Base-by-base conservation (phyloP, 176 grass and related monocot genomes). In the Eragrostis curvula region DNA sequence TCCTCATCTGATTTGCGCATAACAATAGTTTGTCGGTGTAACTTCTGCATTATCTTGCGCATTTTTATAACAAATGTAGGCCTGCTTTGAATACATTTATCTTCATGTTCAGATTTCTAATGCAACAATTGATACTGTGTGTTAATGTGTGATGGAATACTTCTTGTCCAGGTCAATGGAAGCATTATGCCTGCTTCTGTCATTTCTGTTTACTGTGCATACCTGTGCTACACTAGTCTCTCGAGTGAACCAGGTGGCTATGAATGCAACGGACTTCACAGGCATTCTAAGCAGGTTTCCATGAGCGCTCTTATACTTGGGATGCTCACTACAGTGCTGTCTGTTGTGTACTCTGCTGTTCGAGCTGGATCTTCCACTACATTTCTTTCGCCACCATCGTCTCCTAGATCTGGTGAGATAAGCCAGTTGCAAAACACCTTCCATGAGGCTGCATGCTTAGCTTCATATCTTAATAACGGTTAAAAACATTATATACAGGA, bases 251-350 rank as follows among this genome's bases (percentile, higher is more conserved):
- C 96, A 0, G 81, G 85, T 69, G 92, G 95, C 73, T 98, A 98
- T 23, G 82, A 30, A 68, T 98, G 96, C 71, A 98, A 98, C 58
- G 96, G 96, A 28, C 86, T 98, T 58, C 90, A 98, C 87, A 93
- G 29, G 40, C 95, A 98, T 52, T 85, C 81, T 49, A 98, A 95
- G 85, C 92, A 92, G 60, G 96, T 98, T 66, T 98, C 96, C 16
- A 29, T 92, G 59, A 77, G 96, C 50, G 82, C 90, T 43, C 92
- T 98, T 77, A 42, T 95, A 51, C 90, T 98, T 20, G 96, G 96
- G 49, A 93, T 98, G 96, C 79, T 98, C 66, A 98, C 96, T n/a
- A 98, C 96, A 18, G 90, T 93, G 50, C 88, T 98, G 60, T 98
- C 96, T 78, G 90, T 95, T 70, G 95, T 95, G 7, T 98, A 98